Evolutionary conservation across 306 rosid species (phyloP).

Genomic region (Neltuma alba): DNA sequence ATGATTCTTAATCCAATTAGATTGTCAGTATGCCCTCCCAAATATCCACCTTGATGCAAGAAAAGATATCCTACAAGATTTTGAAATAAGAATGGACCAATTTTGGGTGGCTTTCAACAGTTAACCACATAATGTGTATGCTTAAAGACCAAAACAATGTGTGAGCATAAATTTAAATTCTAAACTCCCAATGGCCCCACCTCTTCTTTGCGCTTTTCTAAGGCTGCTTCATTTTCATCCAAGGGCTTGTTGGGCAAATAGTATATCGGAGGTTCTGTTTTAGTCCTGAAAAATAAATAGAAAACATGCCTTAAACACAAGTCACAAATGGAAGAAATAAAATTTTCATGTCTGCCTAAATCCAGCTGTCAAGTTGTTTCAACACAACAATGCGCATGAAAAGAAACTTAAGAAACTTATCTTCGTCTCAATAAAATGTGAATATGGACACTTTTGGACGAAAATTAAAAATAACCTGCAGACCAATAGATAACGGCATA

Average conservation of each 20-base stretch:
- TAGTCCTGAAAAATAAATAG: constrained; percentile 66
- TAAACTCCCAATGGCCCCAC: constrained; percentile 43
- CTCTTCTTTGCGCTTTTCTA: constrained; percentile 80
- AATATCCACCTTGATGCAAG: constrained; percentile 1
- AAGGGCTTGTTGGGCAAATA: constrained; percentile 88
- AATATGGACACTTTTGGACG: constrained; percentile 99
- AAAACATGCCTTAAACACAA: constrained; percentile 28
- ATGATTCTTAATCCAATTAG: constrained; percentile 37
- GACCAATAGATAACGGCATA: constrained; percentile 9
- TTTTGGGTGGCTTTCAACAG: not conserved
- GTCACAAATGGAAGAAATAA: constrained; percentile 18
- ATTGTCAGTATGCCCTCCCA: constrained; percentile 1
- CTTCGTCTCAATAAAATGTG: constrained; percentile 95
- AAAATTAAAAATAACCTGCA: constrained; percentile 99
- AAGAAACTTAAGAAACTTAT: constrained; percentile 99
- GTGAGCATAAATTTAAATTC: constrained; percentile 3
- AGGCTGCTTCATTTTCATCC: constrained; percentile 57
- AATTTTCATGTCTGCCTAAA: constrained; percentile 39
- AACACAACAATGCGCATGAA: constrained; percentile 72
- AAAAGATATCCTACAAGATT: constrained; percentile 1
- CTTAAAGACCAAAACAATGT: constrained; percentile 26
- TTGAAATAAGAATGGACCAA: not conserved
- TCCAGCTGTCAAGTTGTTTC: constrained; percentile 69
- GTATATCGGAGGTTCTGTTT: constrained; percentile 90
- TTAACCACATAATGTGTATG: not conserved